Evolutionary conservation across 495 filamentous ascomycete species (phyloP).

Genomic region (Aspergillus haitiensis): DNA sequence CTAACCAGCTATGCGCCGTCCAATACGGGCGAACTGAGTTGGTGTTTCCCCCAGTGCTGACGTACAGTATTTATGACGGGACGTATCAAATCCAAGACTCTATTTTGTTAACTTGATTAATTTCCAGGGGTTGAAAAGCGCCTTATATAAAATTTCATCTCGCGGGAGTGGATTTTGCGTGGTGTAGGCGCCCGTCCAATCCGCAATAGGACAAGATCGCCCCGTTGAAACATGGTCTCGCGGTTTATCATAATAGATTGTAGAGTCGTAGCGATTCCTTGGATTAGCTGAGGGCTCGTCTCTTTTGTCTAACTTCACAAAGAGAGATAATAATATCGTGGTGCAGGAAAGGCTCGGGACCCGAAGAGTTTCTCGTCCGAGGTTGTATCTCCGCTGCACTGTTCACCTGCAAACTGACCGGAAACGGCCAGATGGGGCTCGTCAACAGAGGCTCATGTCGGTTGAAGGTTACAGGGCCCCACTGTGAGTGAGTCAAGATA

Average conservation of each 20-base stretch:
- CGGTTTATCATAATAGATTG: not conserved
- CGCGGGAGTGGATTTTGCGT: not conserved
- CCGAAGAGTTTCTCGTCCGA: not conserved
- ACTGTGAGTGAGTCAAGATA: not conserved
- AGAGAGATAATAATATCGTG: not conserved
- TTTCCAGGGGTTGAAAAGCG: constrained; percentile 1
- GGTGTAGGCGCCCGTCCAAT: constrained; percentile 5
- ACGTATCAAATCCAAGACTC: not conserved
- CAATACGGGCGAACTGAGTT: not conserved
- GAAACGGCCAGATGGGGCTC: constrained; percentile 6
- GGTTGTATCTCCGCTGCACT: constrained; percentile 12
- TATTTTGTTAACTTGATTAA: not conserved
- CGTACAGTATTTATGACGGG: not conserved
- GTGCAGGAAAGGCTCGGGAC: too few species aligned
- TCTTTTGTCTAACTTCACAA: not conserved
- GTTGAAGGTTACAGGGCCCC: constrained; percentile 13
- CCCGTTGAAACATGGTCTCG: constrained; percentile 12
- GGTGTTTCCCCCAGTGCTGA: not conserved
- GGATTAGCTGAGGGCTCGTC: constrained; percentile 3
- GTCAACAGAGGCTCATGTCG: not conserved
- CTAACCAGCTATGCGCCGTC: not conserved
- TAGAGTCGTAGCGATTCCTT: constrained; percentile 1
- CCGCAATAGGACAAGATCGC: constrained; percentile 22
- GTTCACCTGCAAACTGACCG: constrained; percentile 11
- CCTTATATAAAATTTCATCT: not conserved